These are phyloP conservation scores for Schizonepeta tenuifolia DNA, from an alignment of 257 asterid genomes.

Conservation along the genomic window DNA sequence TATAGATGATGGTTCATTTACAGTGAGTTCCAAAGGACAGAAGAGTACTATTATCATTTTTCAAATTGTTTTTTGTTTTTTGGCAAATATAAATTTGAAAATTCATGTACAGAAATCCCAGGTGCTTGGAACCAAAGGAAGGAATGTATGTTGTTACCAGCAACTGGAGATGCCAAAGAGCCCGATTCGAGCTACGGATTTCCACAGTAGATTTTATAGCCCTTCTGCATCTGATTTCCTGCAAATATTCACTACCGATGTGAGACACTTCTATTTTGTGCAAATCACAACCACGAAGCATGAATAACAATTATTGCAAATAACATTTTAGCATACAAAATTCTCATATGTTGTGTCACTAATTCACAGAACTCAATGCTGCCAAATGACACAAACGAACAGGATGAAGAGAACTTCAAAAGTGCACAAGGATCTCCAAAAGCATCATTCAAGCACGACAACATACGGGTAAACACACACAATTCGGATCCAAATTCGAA, in stretches of 20 bases:
- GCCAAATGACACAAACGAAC: conserved; percentile 28
- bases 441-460: conserved; percentile 36
- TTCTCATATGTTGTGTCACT: neutral
- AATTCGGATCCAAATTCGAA: neutral
- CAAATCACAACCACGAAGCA: neutral
- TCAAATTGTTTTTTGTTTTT: neutral
- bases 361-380: conserved; percentile 35
- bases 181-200: conserved; percentile 57
- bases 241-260: conserved; percentile 53
- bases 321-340: too few species aligned
- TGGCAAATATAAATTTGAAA: neutral
- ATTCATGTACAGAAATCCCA: conserved; percentile 28
- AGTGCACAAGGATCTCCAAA: conserved; percentile 23
- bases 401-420: conserved; percentile 18
- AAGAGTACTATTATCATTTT: neutral
- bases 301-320: neutral
- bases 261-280: conserved; percentile 34
- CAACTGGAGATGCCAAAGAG: conserved; percentile 44
- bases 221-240: conserved; percentile 55
- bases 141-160: conserved; percentile 30
- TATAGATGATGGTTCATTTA: conserved; percentile 33
- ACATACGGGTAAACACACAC: conserved; percentile 39
- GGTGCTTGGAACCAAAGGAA: conserved; percentile 33
- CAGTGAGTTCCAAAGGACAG: conserved; percentile 35
- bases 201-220: conserved; percentile 60